Evolutionary conservation across 768 basidiomycete species (phyloP), one percentile per base, ranked within the genome.

Genomic region (Royoungia palumana): DNA sequence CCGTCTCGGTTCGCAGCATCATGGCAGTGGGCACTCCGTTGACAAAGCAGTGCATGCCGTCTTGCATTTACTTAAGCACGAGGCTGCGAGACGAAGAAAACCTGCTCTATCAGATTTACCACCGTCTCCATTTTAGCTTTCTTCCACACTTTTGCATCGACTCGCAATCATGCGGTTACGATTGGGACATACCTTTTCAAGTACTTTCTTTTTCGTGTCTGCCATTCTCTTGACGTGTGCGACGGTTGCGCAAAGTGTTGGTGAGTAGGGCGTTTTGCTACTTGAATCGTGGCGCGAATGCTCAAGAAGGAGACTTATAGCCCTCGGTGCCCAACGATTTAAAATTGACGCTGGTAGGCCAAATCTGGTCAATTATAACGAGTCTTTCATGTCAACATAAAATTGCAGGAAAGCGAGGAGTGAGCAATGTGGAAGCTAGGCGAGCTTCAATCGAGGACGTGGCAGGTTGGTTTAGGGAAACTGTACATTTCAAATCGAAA

Each of bases 231-330:
- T 46, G 27, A 27, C 22, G 2, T 59, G 54, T 43, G 28, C 35
- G 1, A 4, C 41, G 14, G 45, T 50, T 37, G 59, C 6, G 3
- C 58, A 36, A 25, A 39, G 54, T 25, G 54, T 42, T 5, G 42
- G 58, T 60, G n/a, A 56, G 58, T 41, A 25, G 24, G 8, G 24
- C 8, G 24, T 25, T 25, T 20, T 3, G 5, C 21, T 21, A 16
- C 6, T 9, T 16, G 14, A 25, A 8, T 14, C 16, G 13, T 32
- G 9, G 6, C 10, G 7, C 39, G n/a, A 7, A 21, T 25, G 16
- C 44, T 54, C 4, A 58, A n/a, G 14, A n/a, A n/a, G n/a, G n/a
- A n/a, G n/a, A n/a, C n/a, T 32, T 7, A n/a, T 30, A 57, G 56
- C 47, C n/a, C 48, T 56, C 27, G 1, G 19, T 24, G 5, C 7